Evolutionary conservation across 305 asterid species (phyloP).

Genomic region (Solanum chacoense): DNA sequence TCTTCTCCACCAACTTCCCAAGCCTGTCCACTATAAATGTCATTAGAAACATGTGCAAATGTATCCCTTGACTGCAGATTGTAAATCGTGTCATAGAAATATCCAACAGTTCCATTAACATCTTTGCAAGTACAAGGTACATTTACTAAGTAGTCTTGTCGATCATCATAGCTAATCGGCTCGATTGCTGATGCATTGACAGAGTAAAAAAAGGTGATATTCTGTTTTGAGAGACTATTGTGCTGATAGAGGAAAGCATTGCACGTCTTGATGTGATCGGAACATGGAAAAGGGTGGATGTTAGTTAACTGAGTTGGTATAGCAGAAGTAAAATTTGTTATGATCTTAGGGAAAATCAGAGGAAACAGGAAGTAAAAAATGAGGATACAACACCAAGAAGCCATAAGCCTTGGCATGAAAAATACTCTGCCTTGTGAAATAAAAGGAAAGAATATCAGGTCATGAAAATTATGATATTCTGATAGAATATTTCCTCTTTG

Average conservation of each 20-base stretch:
- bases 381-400: constrained; percentile 12
- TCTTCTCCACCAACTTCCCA: constrained; percentile 33
- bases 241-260: constrained; percentile 50
- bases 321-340: background rate
- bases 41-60: constrained; percentile 29
- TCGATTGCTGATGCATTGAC: constrained; percentile 30
- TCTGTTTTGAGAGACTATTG: constrained; percentile 17
- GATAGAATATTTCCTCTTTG: background rate
- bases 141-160: constrained; percentile 34
- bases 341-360: background rate
- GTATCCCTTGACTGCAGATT: constrained; percentile 9
- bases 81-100: constrained; percentile 45
- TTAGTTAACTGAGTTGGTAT: background rate
- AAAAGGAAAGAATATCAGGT: constrained; percentile 3
- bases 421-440: constrained; percentile 2
- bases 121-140: constrained; percentile 47
- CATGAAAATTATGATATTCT: constrained; percentile 2
- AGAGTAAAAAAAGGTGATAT: constrained; percentile 30
- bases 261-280: constrained; percentile 22
- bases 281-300: constrained; percentile 31
- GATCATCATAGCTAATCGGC: constrained; percentile 10
- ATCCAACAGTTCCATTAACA: constrained; percentile 30
- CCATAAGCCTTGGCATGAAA: constrained; percentile 25
- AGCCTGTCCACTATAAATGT: constrained; percentile 40
- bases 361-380: constrained; percentile 16